Evolutionary conservation across 805 yeast genomes (phyloP), one percentile per base, ranked within the genome.

Genomic region (Wickerhamiella bombiphila): DNA sequence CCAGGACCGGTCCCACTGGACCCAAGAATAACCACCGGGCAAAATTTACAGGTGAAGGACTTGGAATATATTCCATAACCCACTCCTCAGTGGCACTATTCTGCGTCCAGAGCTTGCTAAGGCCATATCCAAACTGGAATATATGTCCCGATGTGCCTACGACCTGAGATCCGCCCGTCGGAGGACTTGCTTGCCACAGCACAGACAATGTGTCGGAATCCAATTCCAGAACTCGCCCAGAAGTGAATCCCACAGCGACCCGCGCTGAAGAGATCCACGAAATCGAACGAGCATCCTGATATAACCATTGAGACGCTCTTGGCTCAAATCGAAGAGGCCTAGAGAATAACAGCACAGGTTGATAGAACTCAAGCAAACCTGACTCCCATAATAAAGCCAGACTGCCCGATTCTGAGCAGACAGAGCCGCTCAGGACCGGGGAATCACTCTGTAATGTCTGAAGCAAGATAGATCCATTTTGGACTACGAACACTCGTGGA

Each of bases 101-200:
- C 20, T 68, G 61, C 38, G 74, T 66, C 94, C 94, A 86, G 2
- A 82, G 63, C 51, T 81, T 82, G 21, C 81, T 74, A 11, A 79
- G 60, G 33, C 33, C 20, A 19, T 5, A 5, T 16, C 33, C 33
- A 15, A 6, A 17, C n/a, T 30, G 33, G 22, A 30, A 15, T 7
- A 30, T 15, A 7, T 9, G 22, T 8, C 16, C 6, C 5, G 11
- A 13, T 24, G 26, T 24, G 13, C 26, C 11, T 9, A 24, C 26
- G 18, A 30, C 7, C 13, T 19, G 14, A 22, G 20, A 5, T 13
- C 33, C 33, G 11, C 20, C 33, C 11, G 22, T 17, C 13, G 33
- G 33, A 7, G 33, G 11, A 9, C 13, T 24, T 13, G 13, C 26
- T 13, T 9, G 13, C 26, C 26, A 24, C 9, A 24, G 26, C 26